phyloP scores from a whole-genome alignment of 2,329 filamentous ascomycete genomes.

The Diplodia corticola region DNA sequence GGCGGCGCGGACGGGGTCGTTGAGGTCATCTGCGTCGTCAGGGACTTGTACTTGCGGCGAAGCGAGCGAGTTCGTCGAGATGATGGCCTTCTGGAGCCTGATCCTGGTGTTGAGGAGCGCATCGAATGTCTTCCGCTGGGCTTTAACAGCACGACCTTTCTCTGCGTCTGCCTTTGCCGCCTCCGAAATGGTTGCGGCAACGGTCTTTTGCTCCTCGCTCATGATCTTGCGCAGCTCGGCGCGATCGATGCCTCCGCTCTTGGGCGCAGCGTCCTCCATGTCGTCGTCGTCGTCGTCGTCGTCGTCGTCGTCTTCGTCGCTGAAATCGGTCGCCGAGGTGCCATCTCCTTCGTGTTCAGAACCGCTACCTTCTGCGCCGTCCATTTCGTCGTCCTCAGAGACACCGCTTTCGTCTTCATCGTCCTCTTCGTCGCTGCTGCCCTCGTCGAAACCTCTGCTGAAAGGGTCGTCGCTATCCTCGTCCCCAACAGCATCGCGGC shows the following conservation, averaged over 20 bases:
- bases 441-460: constrained; percentile 46
- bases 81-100: constrained; percentile 85
- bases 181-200: constrained; percentile 64
- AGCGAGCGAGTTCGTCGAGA: constrained; percentile 74
- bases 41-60: constrained; percentile 31
- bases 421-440: constrained; percentile 45
- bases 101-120: constrained; percentile 87
- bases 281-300: constrained; percentile 29
- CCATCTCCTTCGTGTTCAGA: constrained; percentile 32
- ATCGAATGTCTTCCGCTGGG: constrained; percentile 84
- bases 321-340: constrained; percentile 3
- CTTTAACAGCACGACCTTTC: constrained; percentile 83
- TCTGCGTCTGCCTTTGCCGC: constrained; percentile 74
- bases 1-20: constrained; percentile 66
- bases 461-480: constrained; percentile 58
- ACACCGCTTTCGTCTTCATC: constrained; percentile 53
- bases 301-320: constrained; percentile 32
- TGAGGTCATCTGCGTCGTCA: constrained; percentile 40
- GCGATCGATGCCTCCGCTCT: constrained; percentile 40
- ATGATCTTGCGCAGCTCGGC: constrained; percentile 68
- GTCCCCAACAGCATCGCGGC: constrained; percentile 61
- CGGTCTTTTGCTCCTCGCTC: constrained; percentile 65
- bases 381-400: constrained; percentile 40
- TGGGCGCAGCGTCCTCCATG: constrained; percentile 24
- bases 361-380: constrained; percentile 40